phyloP scores from a whole-genome alignment of 225 moss, liverwort and hornwort species.

The Bryoerythrophyllum caledonicum region DNA sequence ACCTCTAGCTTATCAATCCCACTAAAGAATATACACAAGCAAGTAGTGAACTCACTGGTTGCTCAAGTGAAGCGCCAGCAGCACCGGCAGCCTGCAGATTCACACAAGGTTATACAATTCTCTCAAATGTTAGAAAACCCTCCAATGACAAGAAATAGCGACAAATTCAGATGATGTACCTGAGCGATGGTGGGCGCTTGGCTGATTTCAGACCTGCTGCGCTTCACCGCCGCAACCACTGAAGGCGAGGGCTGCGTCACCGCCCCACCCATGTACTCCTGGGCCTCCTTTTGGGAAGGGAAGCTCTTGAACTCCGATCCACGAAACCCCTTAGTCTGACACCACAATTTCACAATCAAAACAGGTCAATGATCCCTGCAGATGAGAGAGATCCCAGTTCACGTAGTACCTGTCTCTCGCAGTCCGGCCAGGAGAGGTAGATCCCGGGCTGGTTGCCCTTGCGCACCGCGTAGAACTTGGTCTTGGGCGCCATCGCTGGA shows the following conservation, averaged over 20 bases:
- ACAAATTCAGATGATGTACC: slow-evolving; percentile 22
- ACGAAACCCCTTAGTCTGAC: slow-evolving; percentile 61
- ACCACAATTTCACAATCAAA: neutral
- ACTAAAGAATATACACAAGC: neutral
- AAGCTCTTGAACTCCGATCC: slow-evolving; percentile 63
- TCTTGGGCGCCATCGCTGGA: slow-evolving; percentile 35
- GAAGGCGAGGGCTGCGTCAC: slow-evolving; percentile 18
- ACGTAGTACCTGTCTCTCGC: slow-evolving; percentile 36
- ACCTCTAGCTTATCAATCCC: slow-evolving; percentile 17
- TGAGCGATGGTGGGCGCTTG: slow-evolving; percentile 8
- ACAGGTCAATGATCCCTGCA: neutral
- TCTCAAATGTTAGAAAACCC: slow-evolving; percentile 1
- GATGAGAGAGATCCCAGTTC: neutral
- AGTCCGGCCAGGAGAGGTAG: slow-evolving; percentile 44
- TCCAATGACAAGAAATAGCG: neutral
- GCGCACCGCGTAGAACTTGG: slow-evolving; percentile 53
- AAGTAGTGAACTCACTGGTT: slow-evolving; percentile 30
- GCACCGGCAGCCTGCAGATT: slow-evolving; percentile 20
- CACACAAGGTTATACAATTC: neutral
- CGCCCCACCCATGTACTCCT: slow-evolving; percentile 40
- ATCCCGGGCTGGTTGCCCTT: slow-evolving; percentile 43
- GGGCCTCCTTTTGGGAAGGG: slow-evolving; percentile 53
- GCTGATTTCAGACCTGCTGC: slow-evolving; percentile 10
- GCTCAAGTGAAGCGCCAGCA: slow-evolving; percentile 12
- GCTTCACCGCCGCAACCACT: slow-evolving; percentile 21